Percentiles rank a stretch among this genome's conserved stretches.
phyloP scores from a whole-genome alignment of 2,329 filamentous ascomycete genomes.

The Nectriaceae sp. region DNA sequence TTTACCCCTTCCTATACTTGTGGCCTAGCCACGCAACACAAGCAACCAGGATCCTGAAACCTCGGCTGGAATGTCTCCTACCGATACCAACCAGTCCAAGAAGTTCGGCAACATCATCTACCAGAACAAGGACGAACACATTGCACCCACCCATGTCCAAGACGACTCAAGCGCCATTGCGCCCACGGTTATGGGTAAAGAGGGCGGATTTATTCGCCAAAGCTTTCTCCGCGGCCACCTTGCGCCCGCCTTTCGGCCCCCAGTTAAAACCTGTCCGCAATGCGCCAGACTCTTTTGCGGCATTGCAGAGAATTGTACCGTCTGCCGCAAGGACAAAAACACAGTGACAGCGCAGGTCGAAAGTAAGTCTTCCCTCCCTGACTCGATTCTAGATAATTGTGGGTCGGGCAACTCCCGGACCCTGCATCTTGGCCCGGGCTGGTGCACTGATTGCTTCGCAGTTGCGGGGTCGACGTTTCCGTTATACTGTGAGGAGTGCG shows the following conservation, averaged over 20 bases:
- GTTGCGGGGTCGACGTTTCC: not conserved
- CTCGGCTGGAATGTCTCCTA: too few relatives aligned
- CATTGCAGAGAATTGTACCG: slow-evolving; percentile 4
- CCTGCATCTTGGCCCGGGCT: slow-evolving; percentile 20
- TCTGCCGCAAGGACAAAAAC: slow-evolving; percentile 3
- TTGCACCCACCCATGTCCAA: too few relatives aligned
- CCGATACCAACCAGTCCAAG: too few relatives aligned
- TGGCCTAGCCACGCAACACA: too few relatives aligned
- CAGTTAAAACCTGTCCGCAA: not conserved
- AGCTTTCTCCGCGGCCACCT: slow-evolving; percentile 11
- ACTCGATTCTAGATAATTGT: slow-evolving; percentile 11
- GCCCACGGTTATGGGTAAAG: too few relatives aligned
- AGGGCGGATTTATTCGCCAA: slow-evolving; percentile 13
- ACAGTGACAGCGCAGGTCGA: not conserved
- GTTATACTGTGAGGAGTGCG: slow-evolving; percentile 16
- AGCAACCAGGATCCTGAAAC: too few relatives aligned
- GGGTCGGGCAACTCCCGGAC: slow-evolving; percentile 4
- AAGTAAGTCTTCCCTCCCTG: not conserved
- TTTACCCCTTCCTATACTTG: too few relatives aligned
- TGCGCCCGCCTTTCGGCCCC: slow-evolving; percentile 8
- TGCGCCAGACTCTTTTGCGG: not conserved
- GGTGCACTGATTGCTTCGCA: slow-evolving; percentile 18
- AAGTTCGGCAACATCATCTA: too few relatives aligned
- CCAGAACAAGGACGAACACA: too few relatives aligned
- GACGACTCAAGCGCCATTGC: too few relatives aligned